phyloP scores from a whole-genome alignment of 108 stramenopile genomes.

The Cyclostephanos invisitatus region DNA sequence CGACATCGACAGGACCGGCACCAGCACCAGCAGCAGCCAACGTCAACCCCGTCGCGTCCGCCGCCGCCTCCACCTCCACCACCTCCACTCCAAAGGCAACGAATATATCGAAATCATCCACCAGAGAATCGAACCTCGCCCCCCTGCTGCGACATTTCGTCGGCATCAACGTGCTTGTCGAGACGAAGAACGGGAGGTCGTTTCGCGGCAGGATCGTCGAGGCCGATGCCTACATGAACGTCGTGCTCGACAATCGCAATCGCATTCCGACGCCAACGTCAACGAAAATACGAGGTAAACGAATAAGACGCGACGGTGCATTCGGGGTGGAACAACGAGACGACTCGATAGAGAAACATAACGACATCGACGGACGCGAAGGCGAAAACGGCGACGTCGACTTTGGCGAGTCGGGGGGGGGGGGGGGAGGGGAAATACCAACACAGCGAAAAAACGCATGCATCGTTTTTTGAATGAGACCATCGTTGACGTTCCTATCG shows the following conservation, averaged over 20 bases:
- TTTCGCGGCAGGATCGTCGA: constrained; percentile 55
- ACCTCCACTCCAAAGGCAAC: neutral
- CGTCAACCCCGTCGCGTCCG: too few relatives aligned
- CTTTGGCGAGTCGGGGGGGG: neutral
- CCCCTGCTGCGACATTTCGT: constrained; percentile 63
- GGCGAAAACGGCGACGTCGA: neutral
- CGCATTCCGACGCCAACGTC: neutral
- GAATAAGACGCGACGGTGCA: too few relatives aligned
- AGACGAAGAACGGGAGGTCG: constrained; percentile 70
- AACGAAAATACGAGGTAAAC: neutral
- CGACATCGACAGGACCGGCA: neutral
- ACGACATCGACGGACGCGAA: neutral
- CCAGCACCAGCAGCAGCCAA: neutral
- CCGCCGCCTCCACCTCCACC: neutral
- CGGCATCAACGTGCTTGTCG: constrained; percentile 66
- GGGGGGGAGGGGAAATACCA: neutral
- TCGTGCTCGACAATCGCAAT: constrained; percentile 40
- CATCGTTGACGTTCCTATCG: constrained; percentile 15
- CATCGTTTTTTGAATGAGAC: constrained; percentile 13
- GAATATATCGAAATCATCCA: neutral
- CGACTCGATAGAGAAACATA: neutral
- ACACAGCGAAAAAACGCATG: too few relatives aligned
- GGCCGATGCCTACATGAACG: constrained; percentile 76
- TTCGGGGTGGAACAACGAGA: too few relatives aligned
- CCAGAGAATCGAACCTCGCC: constrained; percentile 26